Percentiles rank a stretch among this genome's conserved stretches.
Conservation (phyloP, 2,329 filamentous ascomycete genomes). For the Paraconiothyrium brasiliense region DNA sequence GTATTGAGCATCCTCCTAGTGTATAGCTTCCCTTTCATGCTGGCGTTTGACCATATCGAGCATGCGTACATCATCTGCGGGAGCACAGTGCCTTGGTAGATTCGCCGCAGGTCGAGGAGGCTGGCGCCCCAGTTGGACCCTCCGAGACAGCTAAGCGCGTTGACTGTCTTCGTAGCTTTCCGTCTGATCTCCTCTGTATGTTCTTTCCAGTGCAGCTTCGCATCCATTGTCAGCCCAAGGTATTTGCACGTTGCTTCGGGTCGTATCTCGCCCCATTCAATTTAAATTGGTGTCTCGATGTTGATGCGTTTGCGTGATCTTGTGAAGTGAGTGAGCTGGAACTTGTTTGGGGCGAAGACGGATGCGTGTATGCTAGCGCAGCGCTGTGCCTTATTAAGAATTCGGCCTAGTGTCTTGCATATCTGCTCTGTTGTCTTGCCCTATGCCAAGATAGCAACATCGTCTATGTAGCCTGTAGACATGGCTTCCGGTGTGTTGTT, state of each 20-base stretch:
- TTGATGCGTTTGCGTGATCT: constrained; percentile 26
- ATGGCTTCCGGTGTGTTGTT: constrained; percentile 21
- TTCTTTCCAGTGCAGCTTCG: no score
- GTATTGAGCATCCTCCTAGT: constrained; percentile 26
- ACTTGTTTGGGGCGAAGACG: constrained; percentile 41
- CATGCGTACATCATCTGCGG: constrained; percentile 43
- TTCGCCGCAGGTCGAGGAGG: constrained; percentile 26
- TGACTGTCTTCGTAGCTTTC: no score
- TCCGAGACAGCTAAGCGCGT: no score
- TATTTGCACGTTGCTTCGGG: no score
- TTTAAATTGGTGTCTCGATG: constrained; percentile 18
- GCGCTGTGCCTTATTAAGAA: constrained; percentile 23
- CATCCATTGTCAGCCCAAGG: no score
- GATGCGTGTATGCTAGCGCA: constrained; percentile 37
- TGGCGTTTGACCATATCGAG: constrained; percentile 34
- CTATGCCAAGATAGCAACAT: constrained; percentile 31
- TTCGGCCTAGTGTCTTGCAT: constrained; percentile 25
- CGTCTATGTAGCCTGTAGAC: constrained; percentile 35
- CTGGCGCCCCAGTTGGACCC: constrained; percentile 27
- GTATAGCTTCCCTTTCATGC: constrained; percentile 24
- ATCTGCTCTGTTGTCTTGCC: constrained; percentile 27
- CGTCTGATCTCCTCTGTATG: no score
- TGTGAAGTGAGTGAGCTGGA: constrained; percentile 39
- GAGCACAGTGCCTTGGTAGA: constrained; percentile 41
- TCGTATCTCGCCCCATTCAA: no score